These are phyloP conservation scores for Fonsecaea pugnacius DNA, from an alignment of 2,329 filamentous ascomycete genomes.

Conservation along the genomic window DNA sequence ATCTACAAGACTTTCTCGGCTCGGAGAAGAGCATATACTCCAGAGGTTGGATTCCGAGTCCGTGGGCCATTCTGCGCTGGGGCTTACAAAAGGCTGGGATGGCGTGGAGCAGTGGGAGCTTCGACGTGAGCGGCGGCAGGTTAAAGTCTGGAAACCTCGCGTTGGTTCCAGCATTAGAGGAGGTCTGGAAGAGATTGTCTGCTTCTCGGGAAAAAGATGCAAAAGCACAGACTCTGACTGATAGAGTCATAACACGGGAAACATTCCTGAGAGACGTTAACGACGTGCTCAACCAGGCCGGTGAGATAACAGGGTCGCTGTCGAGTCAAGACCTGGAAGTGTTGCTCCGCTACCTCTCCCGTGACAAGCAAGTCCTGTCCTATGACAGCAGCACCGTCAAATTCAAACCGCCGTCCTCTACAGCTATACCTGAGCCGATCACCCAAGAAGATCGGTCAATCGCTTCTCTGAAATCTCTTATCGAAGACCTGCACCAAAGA, in stretches of 20 bases:
- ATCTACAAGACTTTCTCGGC: slow-evolving; percentile 69
- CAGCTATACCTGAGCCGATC: slow-evolving; percentile 51
- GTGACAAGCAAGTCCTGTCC: slow-evolving; percentile 63
- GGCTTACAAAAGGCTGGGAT: slow-evolving; percentile 72
- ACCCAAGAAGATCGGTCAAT: slow-evolving; percentile 80
- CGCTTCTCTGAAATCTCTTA: slow-evolving; percentile 76
- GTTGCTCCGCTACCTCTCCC: slow-evolving; percentile 69
- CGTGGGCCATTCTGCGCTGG: slow-evolving; percentile 76
- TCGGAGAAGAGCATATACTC: slow-evolving; percentile 73
- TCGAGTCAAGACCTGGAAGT: slow-evolving; percentile 65
- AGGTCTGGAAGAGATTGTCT: slow-evolving; percentile 30
- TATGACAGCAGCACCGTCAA: slow-evolving; percentile 68
- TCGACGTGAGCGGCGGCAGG: slow-evolving; percentile 40
- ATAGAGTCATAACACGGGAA: slow-evolving; percentile 48
- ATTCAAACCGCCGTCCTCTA: slow-evolving; percentile 61
- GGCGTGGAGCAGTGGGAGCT: slow-evolving; percentile 49
- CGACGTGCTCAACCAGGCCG: slow-evolving; percentile 50
- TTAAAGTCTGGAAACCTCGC: slow-evolving; percentile 52
- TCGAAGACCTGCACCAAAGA: slow-evolving; percentile 67
- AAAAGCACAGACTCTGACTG: slow-evolving; percentile 26
- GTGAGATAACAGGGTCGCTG: slow-evolving; percentile 44
- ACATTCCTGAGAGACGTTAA: slow-evolving; percentile 67
- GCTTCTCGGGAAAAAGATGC: neutral
- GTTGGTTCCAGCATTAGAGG: slow-evolving; percentile 63
- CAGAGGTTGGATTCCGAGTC: slow-evolving; percentile 68